Percentiles rank a stretch among this genome's conserved stretches.
These are phyloP conservation scores for Yamadazyma paraphyllophila DNA, from an alignment of 805 yeast species.

Conservation along the genomic window DNA sequence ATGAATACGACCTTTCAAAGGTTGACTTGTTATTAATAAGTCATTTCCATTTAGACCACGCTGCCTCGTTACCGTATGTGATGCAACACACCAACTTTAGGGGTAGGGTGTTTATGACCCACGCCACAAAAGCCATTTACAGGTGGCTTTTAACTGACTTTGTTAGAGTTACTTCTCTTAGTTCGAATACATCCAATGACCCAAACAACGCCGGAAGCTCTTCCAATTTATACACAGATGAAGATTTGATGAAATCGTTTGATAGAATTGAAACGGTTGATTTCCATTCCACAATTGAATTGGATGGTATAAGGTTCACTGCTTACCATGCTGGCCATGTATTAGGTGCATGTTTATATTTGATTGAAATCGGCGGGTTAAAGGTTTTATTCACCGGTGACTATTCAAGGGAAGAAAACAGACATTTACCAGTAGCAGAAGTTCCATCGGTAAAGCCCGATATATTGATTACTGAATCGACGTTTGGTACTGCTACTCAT, in stretches of 20 bases:
- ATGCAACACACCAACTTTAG: slow-evolving; percentile 94
- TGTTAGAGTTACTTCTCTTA: slow-evolving; percentile 77
- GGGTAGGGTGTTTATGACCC: slow-evolving; percentile 98
- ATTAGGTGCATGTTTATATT: slow-evolving; percentile 96
- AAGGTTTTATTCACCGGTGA: slow-evolving; percentile 93
- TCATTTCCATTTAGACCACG: slow-evolving; percentile 97
- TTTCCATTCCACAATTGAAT: slow-evolving; percentile 92
- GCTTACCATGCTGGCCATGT: slow-evolving; percentile 99
- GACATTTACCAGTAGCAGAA: slow-evolving; percentile 94
- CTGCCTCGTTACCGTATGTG: slow-evolving; percentile 95
- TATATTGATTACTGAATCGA: slow-evolving; percentile 87
- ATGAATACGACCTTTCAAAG: slow-evolving; percentile 85
- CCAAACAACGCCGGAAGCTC: slow-evolving; percentile 38
- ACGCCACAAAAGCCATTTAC: slow-evolving; percentile 97
- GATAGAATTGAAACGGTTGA: slow-evolving; percentile 92
- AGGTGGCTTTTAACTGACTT: slow-evolving; percentile 94
- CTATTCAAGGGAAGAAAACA: slow-evolving; percentile 91
- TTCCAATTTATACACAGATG: slow-evolving; percentile 76
- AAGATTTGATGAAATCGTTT: slow-evolving; percentile 82
- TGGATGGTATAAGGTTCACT: slow-evolving; percentile 91
- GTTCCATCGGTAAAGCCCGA: slow-evolving; percentile 88
- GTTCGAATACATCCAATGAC: slow-evolving; percentile 26
- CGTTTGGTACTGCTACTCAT: slow-evolving; percentile 97
- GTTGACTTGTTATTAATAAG: slow-evolving; percentile 85
- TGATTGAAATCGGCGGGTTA: slow-evolving; percentile 90